Evolutionary conservation across 495 filamentous ascomycete genomes (phyloP).

Genomic region (Darksidea phi): DNA sequence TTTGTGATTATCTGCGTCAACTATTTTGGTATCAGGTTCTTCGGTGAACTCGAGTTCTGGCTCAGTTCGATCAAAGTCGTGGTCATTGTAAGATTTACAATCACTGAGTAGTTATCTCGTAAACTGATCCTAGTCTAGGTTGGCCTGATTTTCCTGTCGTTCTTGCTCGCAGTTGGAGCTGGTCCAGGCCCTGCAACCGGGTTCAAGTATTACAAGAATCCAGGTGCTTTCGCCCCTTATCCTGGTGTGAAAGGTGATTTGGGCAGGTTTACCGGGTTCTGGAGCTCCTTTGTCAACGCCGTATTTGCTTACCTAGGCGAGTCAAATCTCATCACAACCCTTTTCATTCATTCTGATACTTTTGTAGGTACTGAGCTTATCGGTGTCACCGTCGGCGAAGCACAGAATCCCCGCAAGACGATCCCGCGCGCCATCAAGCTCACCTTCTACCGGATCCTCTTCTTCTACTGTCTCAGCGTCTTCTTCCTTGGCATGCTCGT

Average conservation of each 20-base stretch:
- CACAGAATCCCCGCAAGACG: conserved; percentile 43
- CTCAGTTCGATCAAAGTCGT: conserved; percentile 53
- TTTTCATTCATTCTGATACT: background rate
- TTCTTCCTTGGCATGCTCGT: conserved; percentile 58
- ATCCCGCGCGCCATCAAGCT: conserved; percentile 45
- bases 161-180: conserved; percentile 72
- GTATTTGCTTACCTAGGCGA: conserved; percentile 36
- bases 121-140: background rate
- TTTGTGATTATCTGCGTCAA: conserved; percentile 56
- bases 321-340: too few relatives aligned
- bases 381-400: conserved; percentile 59
- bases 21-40: conserved; percentile 60
- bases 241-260: conserved; percentile 16
- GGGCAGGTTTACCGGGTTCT: conserved; percentile 34
- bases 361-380: conserved; percentile 72
- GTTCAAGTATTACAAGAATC: conserved; percentile 34
- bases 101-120: background rate
- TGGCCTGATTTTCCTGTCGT: conserved; percentile 54
- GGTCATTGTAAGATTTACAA: conserved; percentile 27
- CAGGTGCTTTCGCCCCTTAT: conserved; percentile 40
- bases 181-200: conserved; percentile 70
- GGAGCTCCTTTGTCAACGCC: conserved; percentile 34
- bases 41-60: conserved; percentile 84
- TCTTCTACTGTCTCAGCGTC: conserved; percentile 51
- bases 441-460: conserved; percentile 44